Base-by-base conservation (phyloP, 352 stramenopile genomes). In the Phytophthora colocasiae region DNA sequence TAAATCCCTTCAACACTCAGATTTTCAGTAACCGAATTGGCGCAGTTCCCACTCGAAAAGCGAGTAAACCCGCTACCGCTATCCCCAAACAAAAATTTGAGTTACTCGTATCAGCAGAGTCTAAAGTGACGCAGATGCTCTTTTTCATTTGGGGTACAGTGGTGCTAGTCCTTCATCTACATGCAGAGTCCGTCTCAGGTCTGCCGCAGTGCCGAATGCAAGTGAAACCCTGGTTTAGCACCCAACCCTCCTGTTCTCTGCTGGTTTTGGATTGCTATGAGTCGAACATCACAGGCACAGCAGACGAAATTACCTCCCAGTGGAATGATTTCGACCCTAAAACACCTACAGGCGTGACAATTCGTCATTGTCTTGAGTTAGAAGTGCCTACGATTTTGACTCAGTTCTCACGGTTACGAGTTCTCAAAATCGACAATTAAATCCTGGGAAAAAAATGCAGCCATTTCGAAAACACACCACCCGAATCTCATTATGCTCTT, bases 401-500 rank as follows among this genome's bases (percentile, higher is more conserved):
- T 14, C 50, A 77, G 22, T 56, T 85, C 22, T 62, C 71, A 10
- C 31, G 43, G 6, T 39, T 88, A 12, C 74, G 73, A 6, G 34
- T 53, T 6, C n/a, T 60, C 24, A 58, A 59, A 34, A 14, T 78
- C 69, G 0, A 71, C 53, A 0, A 49, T 86, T 14, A 40, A 38
- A 3, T 24, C 36, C 10, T 84, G 71, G 74, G 47, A 52, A 3
- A 29, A 54, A n/a, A 47, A 43, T 6, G 66, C 74, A 7, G 69
- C 64, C 2, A 38, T 83, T 17, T 69, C 63, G 4, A 31, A 63
- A 15, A 40, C 32, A 0, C 9, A 63, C 19, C 71, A 85, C 31
- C 62, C 68, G n/a, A 46, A 65, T 6, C 31, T 87, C 3, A 68
- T 71, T 2, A 72, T 77, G 22, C 32, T 84, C 2, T 75, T 66